These are phyloP conservation scores for Astraeus odoratus DNA, from an alignment of 768 basidiomycete species.

Conservation along the genomic window DNA sequence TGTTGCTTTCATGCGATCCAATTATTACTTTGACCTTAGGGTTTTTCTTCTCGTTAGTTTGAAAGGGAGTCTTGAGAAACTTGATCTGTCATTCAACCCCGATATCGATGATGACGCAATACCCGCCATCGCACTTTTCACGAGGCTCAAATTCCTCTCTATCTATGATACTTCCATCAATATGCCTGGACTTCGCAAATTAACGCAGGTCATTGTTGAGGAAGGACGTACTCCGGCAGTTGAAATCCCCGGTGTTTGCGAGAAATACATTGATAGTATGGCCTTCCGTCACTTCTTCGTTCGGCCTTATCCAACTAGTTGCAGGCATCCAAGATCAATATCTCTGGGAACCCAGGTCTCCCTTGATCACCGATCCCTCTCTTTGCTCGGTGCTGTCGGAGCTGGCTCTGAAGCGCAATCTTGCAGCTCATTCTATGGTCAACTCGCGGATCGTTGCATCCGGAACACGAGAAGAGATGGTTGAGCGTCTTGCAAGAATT, in stretches of 20 bases:
- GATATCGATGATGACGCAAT: constrained; percentile 50
- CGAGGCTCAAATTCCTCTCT: constrained; percentile 42
- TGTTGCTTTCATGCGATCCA: constrained; percentile 2
- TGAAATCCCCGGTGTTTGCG: constrained; percentile 48
- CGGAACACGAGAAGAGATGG: constrained; percentile 46
- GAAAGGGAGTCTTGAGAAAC: constrained; percentile 43
- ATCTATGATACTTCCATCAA: constrained; percentile 47
- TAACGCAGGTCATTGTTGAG: constrained; percentile 32
- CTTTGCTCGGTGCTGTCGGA: constrained; percentile 37
- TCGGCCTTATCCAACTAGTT: neutral
- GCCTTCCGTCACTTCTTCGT: constrained; percentile 9
- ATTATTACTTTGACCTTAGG: constrained; percentile 26
- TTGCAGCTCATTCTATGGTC: constrained; percentile 44
- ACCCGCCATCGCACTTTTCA: constrained; percentile 45
- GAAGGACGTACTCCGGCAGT: constrained; percentile 40
- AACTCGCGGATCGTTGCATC: constrained; percentile 39
- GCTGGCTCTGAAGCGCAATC: constrained; percentile 47
- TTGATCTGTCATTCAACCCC: constrained; percentile 48
- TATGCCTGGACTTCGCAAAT: constrained; percentile 52
- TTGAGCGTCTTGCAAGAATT: constrained; percentile 37
- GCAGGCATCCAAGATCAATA: constrained; percentile 44
- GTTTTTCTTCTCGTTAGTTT: constrained; percentile 52
- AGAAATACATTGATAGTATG: constrained; percentile 47
- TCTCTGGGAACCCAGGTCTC: constrained; percentile 38
- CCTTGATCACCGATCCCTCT: constrained; percentile 41